Conservation (phyloP, 2,329 filamentous ascomycete species). For the Claviceps africana region DNA sequence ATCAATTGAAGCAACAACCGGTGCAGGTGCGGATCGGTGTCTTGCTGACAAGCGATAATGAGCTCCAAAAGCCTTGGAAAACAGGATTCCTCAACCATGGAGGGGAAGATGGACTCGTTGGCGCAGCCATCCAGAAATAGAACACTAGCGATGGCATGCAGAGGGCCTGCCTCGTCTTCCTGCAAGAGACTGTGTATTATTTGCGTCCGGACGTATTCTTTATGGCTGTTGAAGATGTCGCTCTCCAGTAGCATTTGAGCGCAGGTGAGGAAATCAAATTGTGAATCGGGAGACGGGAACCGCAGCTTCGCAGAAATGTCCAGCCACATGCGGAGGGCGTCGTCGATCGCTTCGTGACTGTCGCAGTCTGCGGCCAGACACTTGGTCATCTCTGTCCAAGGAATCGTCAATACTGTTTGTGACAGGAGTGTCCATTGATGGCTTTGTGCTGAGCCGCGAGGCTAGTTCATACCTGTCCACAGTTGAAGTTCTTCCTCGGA, state of each 20-base stretch:
- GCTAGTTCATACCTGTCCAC: slow-evolving; percentile 56
- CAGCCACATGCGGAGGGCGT: slow-evolving; percentile 73
- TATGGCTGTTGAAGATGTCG: slow-evolving; percentile 56
- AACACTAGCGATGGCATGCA: slow-evolving; percentile 72
- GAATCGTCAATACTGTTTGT: slow-evolving; percentile 7
- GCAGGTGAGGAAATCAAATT: slow-evolving; percentile 69
- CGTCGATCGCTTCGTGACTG: slow-evolving; percentile 55
- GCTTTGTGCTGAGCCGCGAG: background rate
- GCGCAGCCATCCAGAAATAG: slow-evolving; percentile 74
- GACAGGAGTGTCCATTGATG: background rate
- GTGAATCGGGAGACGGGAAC: slow-evolving; percentile 59
- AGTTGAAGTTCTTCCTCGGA: slow-evolving; percentile 75
- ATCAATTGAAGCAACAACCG: slow-evolving; percentile 72
- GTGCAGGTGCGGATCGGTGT: slow-evolving; percentile 59
- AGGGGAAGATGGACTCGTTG: slow-evolving; percentile 65
- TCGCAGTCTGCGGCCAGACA: slow-evolving; percentile 34
- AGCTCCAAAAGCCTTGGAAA: slow-evolving; percentile 76
- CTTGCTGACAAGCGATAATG: slow-evolving; percentile 50
- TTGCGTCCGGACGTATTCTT: slow-evolving; percentile 80
- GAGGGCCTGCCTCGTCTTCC: slow-evolving; percentile 69
- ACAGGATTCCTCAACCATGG: slow-evolving; percentile 75
- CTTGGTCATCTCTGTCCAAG: slow-evolving; percentile 29
- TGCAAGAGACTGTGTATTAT: slow-evolving; percentile 76
- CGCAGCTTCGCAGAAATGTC: slow-evolving; percentile 62
- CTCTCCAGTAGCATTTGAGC: slow-evolving; percentile 67